Base-by-base conservation (phyloP, 805 yeast species). In the Kluyveromyces siamensis region DNA sequence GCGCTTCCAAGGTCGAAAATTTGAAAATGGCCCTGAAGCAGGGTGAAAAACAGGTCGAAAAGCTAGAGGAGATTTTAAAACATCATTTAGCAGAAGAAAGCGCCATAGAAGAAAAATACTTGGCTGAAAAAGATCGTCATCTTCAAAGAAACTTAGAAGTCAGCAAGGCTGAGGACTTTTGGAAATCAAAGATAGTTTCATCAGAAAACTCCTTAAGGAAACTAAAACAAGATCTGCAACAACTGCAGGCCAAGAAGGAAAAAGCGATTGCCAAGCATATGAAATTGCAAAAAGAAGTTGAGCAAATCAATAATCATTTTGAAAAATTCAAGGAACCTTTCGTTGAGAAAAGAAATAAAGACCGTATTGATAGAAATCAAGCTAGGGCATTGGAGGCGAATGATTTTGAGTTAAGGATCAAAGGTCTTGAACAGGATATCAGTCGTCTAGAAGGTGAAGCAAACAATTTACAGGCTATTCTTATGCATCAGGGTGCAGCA, bases 1-100 rank as follows among this genome's bases (percentile, higher is more conserved):
- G 70, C 40, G 70, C 76, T 45, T 70, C 77, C 40, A 77, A 76
- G 54, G 72, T 78, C 9, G 74, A 74, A 40, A 73, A 78, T 39
- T 61, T 81, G 51, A 72, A 79, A 40, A 75, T 71, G 40, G 67
- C 65, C 6, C 42, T 63, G 19, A 60, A 59, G 40, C 62, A 59
- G 69, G 21, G 75, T 69, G 55, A 69, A 70, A 16, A 69, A 65
- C 52, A 61, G 50, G 37, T 61, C 4, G 16, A 40, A 17, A 46
- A 51, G 13, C 45, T 62, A 16, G 67, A 63, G 40, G 48, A 51
- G 13, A 51, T 53, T 27, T 48, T 63, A 35, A 55, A 57, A 40
- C 21, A 37, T 7, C 35, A 49, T 0, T 47, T 48, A 2, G 55
- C 51, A 7, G 48, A 51, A 36, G 62, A 62, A 50, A 17, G 51